phyloP scores from a whole-genome alignment of 768 basidiomycete species.

The Sistotremastrum niveocremeum region DNA sequence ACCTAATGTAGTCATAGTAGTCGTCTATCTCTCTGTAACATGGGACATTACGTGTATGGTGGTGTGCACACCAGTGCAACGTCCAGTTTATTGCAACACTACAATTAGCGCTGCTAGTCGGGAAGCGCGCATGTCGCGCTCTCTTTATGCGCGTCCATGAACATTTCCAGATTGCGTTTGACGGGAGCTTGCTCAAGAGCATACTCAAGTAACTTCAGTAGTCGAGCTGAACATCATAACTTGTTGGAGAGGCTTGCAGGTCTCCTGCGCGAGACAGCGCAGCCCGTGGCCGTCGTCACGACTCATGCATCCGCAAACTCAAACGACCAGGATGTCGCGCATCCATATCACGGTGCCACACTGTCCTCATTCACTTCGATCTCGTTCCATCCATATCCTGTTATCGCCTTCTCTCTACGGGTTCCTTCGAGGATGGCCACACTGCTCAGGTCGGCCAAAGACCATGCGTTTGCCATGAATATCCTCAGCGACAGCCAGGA shows the following conservation, averaged over 20 bases:
- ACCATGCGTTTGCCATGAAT: conserved; percentile 60
- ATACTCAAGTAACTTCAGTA: too few species aligned
- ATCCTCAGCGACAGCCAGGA: conserved; percentile 61
- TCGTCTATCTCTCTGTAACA: too few species aligned
- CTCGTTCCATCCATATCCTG: conserved; percentile 76
- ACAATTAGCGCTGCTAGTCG: too few species aligned
- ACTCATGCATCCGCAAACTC: background rate
- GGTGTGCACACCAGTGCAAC: too few species aligned
- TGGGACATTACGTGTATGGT: too few species aligned
- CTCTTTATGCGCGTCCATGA: too few species aligned
- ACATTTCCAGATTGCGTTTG: too few species aligned
- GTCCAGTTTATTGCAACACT: too few species aligned
- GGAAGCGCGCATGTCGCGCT: too few species aligned
- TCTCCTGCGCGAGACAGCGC: conserved; percentile 62
- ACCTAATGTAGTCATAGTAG: too few species aligned
- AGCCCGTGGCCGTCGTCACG: conserved; percentile 81
- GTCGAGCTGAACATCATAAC: background rate
- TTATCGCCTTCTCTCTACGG: conserved; percentile 82
- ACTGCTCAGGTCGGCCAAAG: conserved; percentile 22
- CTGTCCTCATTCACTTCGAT: conserved; percentile 89
- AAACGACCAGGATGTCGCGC: background rate
- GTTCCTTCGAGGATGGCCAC: conserved; percentile 81
- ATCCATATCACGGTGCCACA: conserved; percentile 64
- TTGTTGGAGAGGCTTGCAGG: conserved; percentile 5
- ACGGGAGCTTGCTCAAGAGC: too few species aligned